A percentile compares a stretch with the other conserved stretches of the same genome.
phyloP scores from a whole-genome alignment of 305 asterid genomes.

The Fraxinus latifolia region DNA sequence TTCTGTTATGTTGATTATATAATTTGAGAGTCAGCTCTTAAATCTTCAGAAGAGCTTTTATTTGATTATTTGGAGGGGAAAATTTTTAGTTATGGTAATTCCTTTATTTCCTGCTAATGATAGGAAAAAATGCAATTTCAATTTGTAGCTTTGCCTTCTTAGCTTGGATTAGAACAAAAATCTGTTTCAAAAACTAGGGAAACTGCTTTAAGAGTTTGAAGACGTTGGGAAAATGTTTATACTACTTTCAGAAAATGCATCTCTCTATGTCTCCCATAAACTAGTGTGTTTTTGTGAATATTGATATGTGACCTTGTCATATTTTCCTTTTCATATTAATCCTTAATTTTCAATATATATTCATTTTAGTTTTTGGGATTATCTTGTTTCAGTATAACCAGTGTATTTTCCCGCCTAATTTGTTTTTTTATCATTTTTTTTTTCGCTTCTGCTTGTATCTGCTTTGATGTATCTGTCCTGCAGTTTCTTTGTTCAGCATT shows the following conservation, averaged over 20 bases:
- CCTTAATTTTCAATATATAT: neutral
- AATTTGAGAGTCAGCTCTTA: neutral
- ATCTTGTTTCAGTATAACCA: neutral
- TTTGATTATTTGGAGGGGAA: neutral
- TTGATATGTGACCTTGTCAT: neutral
- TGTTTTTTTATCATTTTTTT: neutral
- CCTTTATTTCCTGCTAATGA: neutral
- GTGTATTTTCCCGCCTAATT: neutral
- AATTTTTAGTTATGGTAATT: neutral
- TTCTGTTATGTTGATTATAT: neutral
- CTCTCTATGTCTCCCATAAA: neutral
- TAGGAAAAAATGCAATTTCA: neutral
- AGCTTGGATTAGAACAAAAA: neutral
- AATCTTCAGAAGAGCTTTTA: neutral
- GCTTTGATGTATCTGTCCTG: neutral
- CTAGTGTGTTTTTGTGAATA: neutral
- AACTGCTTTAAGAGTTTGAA: neutral
- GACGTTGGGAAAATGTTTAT: neutral
- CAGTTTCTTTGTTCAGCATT: neutral
- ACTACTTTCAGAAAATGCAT: neutral
- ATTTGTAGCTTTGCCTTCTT: neutral
- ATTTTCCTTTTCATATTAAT: neutral
- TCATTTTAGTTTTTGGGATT: neutral
- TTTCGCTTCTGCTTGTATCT: neutral
- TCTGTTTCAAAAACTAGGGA: neutral